phyloP scores from a whole-genome alignment of 2,329 filamentous ascomycete species.

The Colletotrichum theobromicola region DNA sequence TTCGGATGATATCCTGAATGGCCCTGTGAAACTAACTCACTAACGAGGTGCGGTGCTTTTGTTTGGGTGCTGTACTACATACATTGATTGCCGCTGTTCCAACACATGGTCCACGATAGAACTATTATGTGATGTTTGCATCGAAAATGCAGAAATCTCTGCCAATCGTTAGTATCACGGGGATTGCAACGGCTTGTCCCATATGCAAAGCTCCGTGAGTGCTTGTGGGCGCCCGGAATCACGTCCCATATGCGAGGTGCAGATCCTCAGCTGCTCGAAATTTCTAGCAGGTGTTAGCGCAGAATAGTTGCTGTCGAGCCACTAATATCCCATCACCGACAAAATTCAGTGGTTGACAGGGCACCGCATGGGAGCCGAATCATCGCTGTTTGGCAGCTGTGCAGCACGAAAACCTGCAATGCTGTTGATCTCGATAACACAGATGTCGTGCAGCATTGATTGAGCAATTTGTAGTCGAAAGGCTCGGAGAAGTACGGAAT shows the following conservation, averaged over 20 bases:
- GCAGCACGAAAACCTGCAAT: too few species aligned
- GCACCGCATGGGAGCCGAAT: not conserved
- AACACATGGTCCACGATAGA: not conserved
- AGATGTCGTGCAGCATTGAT: not conserved
- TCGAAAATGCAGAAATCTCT: not conserved
- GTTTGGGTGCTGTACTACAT: not conserved
- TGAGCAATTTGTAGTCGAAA: not conserved
- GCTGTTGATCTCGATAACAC: not conserved
- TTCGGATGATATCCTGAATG: not conserved
- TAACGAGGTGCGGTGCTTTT: not conserved
- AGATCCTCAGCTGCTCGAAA: not conserved
- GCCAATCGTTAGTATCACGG: not conserved
- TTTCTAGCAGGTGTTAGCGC: not conserved
- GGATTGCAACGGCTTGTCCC: rapidly evolving
- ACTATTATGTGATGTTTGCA: not conserved
- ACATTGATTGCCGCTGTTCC: not conserved
- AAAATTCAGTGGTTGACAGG: not conserved
- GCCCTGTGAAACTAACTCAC: not conserved
- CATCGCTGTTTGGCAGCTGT: not conserved
- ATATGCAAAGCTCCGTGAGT: not conserved
- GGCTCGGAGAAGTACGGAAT: not conserved
- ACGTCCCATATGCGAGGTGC: not conserved
- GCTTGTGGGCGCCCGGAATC: not conserved
- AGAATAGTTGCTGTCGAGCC: not conserved
- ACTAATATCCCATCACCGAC: not conserved